A percentile compares a stretch with the other conserved stretches of the same genome.
Conservation (phyloP, 176 grass and related monocot species). For the Ampelocalamus luodianensis region DNA sequence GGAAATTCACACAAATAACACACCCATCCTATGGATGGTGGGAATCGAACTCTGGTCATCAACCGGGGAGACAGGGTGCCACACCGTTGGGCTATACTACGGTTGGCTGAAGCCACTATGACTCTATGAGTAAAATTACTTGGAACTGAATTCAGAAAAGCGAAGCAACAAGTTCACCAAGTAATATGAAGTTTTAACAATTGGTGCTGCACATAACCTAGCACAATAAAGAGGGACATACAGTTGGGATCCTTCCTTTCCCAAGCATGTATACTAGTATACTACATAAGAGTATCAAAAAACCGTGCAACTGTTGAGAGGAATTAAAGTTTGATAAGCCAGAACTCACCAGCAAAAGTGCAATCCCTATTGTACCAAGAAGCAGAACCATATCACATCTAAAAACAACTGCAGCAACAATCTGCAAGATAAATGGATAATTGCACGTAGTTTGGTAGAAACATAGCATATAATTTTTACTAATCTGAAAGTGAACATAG, state of each 20-base stretch:
- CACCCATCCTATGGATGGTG: neutral
- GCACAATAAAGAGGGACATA: neutral
- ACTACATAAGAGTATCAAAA: conserved; percentile 5
- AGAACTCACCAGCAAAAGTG: conserved; percentile 75
- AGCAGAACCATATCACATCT: conserved; percentile 93
- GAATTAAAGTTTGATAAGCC: neutral
- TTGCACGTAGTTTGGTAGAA: conserved; percentile 16
- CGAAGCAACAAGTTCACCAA: neutral
- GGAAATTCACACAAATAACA: neutral
- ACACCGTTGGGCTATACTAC: neutral
- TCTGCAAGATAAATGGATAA: conserved; percentile 56
- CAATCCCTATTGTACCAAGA: conserved; percentile 80
- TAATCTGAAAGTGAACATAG: conserved; percentile 19
- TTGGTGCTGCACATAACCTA: neutral
- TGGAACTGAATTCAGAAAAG: conserved; percentile 19
- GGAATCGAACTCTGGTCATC: neutral
- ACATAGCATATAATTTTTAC: neutral
- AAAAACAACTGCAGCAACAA: conserved; percentile 78
- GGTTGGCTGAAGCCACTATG: neutral
- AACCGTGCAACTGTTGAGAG: neutral
- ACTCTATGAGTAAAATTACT: neutral
- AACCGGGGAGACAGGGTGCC: neutral
- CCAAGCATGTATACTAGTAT: neutral
- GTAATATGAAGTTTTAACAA: neutral
- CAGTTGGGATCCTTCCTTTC: neutral